Base-by-base conservation (phyloP, 2,329 filamentous ascomycete genomes). In the Aureobasidium pullulans region DNA sequence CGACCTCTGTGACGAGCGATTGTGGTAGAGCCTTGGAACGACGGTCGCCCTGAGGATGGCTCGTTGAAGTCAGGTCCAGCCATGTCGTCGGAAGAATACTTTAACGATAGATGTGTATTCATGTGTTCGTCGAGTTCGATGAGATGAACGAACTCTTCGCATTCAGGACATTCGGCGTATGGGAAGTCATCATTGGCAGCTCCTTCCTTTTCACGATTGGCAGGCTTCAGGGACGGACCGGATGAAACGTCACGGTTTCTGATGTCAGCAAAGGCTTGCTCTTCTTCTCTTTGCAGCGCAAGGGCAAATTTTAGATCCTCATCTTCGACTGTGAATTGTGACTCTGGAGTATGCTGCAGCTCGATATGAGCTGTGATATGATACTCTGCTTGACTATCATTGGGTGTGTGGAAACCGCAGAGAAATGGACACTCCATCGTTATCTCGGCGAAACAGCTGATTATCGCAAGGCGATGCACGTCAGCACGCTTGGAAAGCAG, bases 71-170 rank as follows among this genome's bases (percentile, higher is more conserved):
- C 16, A 29, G 46, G 31, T 36, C 32, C 34, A 57, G 52, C 28
- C 37, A 47, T 46, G 46, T 44, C 39, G 9, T 53, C 44, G 37
- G 39, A 57, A 52, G 46, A 39, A 34, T 52, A 23, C 7, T 49
- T 16, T 53, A 65, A 50, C 6, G 59, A 59, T 60, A 54, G 54
- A 68, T 79, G 77, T 36, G 76, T 69, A 58, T 77, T 71, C 56
- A 78, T 68, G 67, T 79, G 77, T 50, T 79, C 74, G 65, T 77
- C 74, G 58, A 75, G 70, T 50, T 77, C 75, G 23, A 64, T 62
- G 28, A 77, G 63, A 57, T 70, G 67, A 57, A 79, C 65, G 53
- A 72, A 63, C 62, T 79, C 76, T 59, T 72, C 72, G 67, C 76
- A 79, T 47, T 73, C 70, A 8, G 75, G 73, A 64, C 77, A 79